Evolutionary conservation across 441 rosid genomes (phyloP).

Genomic region (Isatis lusitanica): DNA sequence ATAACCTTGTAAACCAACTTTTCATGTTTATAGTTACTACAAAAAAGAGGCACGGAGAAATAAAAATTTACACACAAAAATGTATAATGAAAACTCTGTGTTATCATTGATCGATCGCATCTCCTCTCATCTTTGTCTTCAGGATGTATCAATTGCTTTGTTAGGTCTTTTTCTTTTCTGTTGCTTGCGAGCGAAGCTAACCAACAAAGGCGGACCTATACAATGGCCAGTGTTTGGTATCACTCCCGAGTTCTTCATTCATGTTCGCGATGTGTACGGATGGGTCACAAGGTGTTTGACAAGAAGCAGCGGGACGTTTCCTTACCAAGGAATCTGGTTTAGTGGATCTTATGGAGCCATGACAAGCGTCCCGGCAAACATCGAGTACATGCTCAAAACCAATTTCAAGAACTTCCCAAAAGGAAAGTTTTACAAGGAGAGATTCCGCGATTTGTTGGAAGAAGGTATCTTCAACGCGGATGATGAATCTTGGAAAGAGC

Average conservation of each 20-base stretch:
- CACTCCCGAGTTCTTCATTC: constrained; percentile 42
- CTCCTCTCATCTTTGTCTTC: constrained; percentile 35
- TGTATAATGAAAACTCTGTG: neutral
- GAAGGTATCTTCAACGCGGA: constrained; percentile 71
- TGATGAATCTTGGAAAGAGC: constrained; percentile 63
- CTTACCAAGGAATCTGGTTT: constrained; percentile 56
- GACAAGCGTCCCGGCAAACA: constrained; percentile 55
- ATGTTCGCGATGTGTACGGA: constrained; percentile 36
- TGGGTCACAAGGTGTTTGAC: constrained; percentile 50
- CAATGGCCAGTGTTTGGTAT: constrained; percentile 69
- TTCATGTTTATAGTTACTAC: neutral
- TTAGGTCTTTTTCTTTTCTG: constrained; percentile 50
- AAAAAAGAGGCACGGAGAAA: neutral
- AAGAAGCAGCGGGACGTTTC: constrained; percentile 51
- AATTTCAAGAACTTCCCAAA: constrained; percentile 72
- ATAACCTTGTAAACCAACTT: neutral
- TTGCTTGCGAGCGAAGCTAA: constrained; percentile 50
- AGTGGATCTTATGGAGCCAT: constrained; percentile 55
- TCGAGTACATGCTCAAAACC: constrained; percentile 67
- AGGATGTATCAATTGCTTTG: constrained; percentile 48
- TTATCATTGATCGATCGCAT: constrained; percentile 34
- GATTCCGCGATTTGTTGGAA: constrained; percentile 67
- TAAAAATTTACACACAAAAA: neutral
- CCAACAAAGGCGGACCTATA: constrained; percentile 54
- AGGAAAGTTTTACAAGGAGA: constrained; percentile 59